A percentile compares a stretch with the other conserved stretches of the same genome.
Evolutionary conservation across 331 rosid species (phyloP).

Genomic region (Prunus yedoensis): DNA sequence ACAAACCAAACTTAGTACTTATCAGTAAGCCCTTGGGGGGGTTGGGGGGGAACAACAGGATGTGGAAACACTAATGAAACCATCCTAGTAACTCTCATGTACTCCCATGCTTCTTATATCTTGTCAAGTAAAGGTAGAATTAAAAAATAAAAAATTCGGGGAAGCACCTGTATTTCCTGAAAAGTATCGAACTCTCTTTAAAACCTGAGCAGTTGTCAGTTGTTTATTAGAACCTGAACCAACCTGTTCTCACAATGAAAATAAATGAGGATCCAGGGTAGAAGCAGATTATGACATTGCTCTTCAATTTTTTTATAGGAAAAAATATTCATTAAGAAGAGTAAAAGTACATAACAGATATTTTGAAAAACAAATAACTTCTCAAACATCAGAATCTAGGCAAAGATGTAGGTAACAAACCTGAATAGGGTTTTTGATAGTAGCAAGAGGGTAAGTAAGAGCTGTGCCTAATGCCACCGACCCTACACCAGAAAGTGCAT

Average conservation of each 20-base stretch:
- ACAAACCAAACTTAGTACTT: slow-evolving; percentile 17
- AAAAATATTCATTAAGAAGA: too few relatives aligned
- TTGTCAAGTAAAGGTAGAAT: neutral
- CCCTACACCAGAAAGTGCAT: slow-evolving; percentile 61
- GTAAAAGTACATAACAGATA: too few relatives aligned
- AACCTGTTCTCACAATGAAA: slow-evolving; percentile 45
- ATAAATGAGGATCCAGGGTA: neutral
- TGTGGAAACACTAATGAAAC: neutral
- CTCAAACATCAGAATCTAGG: slow-evolving; percentile 1
- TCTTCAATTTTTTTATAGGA: neutral
- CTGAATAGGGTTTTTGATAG: slow-evolving; percentile 73
- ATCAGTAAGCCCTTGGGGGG: neutral
- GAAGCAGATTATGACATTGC: neutral
- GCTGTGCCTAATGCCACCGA: slow-evolving; percentile 72
- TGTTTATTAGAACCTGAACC: slow-evolving; percentile 65
- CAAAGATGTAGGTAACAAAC: slow-evolving; percentile 24
- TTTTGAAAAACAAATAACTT: neutral
- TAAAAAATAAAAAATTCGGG: slow-evolving; percentile 5
- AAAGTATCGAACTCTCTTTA: slow-evolving; percentile 44
- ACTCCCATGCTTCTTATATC: too few relatives aligned
- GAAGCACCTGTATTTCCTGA: slow-evolving; percentile 68
- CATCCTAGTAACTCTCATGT: too few relatives aligned
- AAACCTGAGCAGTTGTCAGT: slow-evolving; percentile 46
- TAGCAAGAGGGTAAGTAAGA: slow-evolving; percentile 76
- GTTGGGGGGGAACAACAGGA: neutral